Evolutionary conservation across 2,329 filamentous ascomycete species (phyloP), one percentile per base, ranked within the genome.

Genomic region (Chrysosporium keratinophilum): DNA sequence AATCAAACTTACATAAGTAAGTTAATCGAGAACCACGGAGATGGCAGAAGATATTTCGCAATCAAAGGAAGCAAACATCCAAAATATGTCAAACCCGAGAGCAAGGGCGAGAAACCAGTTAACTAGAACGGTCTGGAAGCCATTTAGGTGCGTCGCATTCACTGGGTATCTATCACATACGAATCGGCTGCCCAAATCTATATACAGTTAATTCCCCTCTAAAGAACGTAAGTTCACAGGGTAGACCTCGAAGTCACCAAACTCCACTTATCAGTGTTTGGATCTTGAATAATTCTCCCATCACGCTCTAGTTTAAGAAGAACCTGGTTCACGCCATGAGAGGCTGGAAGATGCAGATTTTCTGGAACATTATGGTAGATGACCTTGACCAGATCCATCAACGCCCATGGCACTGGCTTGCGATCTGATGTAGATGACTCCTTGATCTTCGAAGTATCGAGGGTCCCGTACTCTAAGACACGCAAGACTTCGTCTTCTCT

Each of bases 291-390:
- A 3, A 85, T 85, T 64, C 76, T 85, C 1, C 83, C 87, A 62
- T 97, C 93, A 11, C 70, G 72, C 66, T 82, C 73, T 60, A 98
- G 71, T 74, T 97, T 97, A 54, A 76, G 71, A 59, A 98, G 68
- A 52, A 97, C 85, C 71, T 91, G 86, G 57, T 83, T 57, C 5
- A 96, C 75, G 1, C 90, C 89, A 40, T 78, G 76, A 58, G 87
- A 82, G 0, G 93, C 93, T 7, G 90, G 84, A 10, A 77, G 65
- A 68, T 90, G 86, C 59, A 97, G 73, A 62, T 77, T 81, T 66
- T 86, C 81, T 0, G 87, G 84, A 19, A 95, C 83, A 62, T 88
- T 83, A 51, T 77, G 78, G 67, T 98, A 98, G 34, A 98, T 88
- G 33, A 86, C 74, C 68, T 85, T 87, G n/a, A 96, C 91, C 58